Base-by-base conservation (phyloP, 2,329 filamentous ascomycete genomes). In the Bipolaris oryzae region DNA sequence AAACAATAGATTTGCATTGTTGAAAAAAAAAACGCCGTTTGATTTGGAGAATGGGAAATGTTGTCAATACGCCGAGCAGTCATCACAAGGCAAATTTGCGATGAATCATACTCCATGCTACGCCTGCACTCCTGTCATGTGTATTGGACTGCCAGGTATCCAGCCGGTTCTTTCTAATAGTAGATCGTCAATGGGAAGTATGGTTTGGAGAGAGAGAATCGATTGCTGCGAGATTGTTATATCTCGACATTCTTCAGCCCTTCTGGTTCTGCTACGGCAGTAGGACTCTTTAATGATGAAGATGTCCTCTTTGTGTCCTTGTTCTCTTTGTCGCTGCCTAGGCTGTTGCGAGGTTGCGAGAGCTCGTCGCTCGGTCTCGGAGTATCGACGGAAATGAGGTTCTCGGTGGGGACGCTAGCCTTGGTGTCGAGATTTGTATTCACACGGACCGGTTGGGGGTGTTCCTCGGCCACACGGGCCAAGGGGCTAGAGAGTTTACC, bases 401-500 rank as follows among this genome's bases (percentile, higher is more conserved):
- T 80, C 57, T 79, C 77, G 3, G 63, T 56, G 9, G 62, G 46
- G 3, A 63, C 59, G 43, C 55, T 60, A 13, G 68, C 60, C 53
- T 71, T 75, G 37, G 66, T 58, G 25, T 76, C 72, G 15, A 72
- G 53, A 23, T 77, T 70, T 39, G 70, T 75, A 51, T 69, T 74
- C 5, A 79, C 68, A 42, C 69, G 74, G 43, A 79, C 74, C 3
- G 76, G 73, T 54, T 69, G 66, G 4, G 78, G 72, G 11, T 74
- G 68, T 53, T 94, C 91, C 76, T 94, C 91, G 0, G 88, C 85
- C 13, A 94, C 90, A 61, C 88, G 83, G 47, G 89, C 88, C 55
- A 94, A 79, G 15, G 90, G 89, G 64, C 88, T 91, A 13, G 87
- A 83, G 68, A 92, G 88, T 63, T 86, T 85, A 59, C 84, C 86